phyloP scores from a whole-genome alignment of 768 basidiomycete species.

The Xerocomellus dryophilus region DNA sequence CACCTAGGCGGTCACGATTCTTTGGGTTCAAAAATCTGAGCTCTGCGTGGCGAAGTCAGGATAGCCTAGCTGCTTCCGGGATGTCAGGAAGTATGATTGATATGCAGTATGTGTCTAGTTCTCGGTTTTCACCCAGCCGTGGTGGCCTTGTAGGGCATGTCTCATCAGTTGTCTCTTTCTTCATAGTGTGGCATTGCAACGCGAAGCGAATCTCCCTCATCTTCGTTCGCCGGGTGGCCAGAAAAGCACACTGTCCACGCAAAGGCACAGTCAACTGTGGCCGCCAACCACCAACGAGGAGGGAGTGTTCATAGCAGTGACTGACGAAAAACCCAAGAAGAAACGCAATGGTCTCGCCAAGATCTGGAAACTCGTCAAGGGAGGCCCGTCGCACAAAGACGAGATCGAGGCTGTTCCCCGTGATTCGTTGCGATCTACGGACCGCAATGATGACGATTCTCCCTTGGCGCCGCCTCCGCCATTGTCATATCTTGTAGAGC shows the following conservation, averaged over 20 bases:
- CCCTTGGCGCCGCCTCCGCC: conserved; percentile 91
- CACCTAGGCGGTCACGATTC: conserved; percentile 71
- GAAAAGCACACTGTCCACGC: conserved; percentile 31
- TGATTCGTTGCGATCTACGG: conserved; percentile 39
- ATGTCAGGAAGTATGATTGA: conserved; percentile 87
- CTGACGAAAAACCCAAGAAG: conserved; percentile 62
- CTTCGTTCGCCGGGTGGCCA: conserved; percentile 35
- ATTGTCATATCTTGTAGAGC: conserved; percentile 76
- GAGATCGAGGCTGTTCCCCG: conserved; percentile 25
- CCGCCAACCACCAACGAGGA: conserved; percentile 39
- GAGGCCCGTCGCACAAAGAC: conserved; percentile 45
- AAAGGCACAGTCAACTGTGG: conserved; percentile 55
- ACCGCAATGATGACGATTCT: conserved; percentile 57
- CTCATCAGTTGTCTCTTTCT: conserved; percentile 8
- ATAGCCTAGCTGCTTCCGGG: conserved; percentile 78
- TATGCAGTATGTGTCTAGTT: conserved; percentile 71
- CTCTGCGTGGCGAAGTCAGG: conserved; percentile 72
- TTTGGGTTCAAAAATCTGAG: conserved; percentile 73
- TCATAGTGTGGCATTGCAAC: conserved; percentile 71
- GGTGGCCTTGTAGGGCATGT: background rate
- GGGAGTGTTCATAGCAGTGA: conserved; percentile 12
- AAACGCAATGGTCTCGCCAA: conserved; percentile 76
- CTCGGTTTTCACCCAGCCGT: conserved; percentile 1
- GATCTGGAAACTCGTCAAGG: conserved; percentile 78
- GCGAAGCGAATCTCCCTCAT: conserved; percentile 45